A percentile compares a stretch with the other conserved stretches of the same genome.
Conservation (phyloP, 2,329 filamentous ascomycete genomes). For the Fusarium duplospermum region DNA sequence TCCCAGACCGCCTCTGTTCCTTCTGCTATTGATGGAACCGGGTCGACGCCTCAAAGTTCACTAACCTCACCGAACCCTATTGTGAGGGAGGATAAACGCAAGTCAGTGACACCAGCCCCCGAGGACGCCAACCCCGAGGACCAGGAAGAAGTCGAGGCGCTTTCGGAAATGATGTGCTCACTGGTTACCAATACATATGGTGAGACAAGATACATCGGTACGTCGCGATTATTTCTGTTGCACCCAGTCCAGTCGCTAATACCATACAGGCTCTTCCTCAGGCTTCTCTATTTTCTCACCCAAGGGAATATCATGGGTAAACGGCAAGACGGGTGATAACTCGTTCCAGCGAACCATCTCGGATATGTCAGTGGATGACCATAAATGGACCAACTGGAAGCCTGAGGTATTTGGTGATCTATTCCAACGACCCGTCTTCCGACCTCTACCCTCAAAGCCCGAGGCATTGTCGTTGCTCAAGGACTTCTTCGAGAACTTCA, state of each 20-base stretch:
- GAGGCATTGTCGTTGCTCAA: conserved; percentile 89
- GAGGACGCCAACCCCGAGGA: conserved; percentile 43
- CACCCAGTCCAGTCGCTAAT: conserved; percentile 10
- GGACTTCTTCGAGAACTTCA: conserved; percentile 98
- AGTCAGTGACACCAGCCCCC: conserved; percentile 41
- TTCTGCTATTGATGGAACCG: conserved; percentile 51
- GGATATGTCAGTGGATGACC: conserved; percentile 88
- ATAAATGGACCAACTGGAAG: conserved; percentile 98
- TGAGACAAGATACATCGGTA: conserved; percentile 96
- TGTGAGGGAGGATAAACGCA: conserved; percentile 52
- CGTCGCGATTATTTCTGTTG: conserved; percentile 34
- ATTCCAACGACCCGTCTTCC: conserved; percentile 86
- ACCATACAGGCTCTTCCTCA: conserved; percentile 85
- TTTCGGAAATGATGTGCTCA: conserved; percentile 99
- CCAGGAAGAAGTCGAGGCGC: conserved; percentile 78
- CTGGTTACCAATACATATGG: conserved; percentile 94
- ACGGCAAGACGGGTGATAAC: conserved; percentile 94
- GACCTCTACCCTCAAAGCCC: conserved; percentile 83
- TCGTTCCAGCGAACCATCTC: conserved; percentile 97
- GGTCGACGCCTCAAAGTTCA: conserved; percentile 65
- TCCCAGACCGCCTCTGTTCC: conserved; percentile 58
- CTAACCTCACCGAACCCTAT: conserved; percentile 62
- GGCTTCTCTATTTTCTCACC: conserved; percentile 99
- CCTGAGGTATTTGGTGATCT: conserved; percentile 96
- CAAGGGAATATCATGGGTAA: conserved; percentile 98